A percentile compares a stretch with the other conserved stretches of the same genome.
Evolutionary conservation across 352 stramenopile species (phyloP).

Genomic region (Blastocystis sp.): DNA sequence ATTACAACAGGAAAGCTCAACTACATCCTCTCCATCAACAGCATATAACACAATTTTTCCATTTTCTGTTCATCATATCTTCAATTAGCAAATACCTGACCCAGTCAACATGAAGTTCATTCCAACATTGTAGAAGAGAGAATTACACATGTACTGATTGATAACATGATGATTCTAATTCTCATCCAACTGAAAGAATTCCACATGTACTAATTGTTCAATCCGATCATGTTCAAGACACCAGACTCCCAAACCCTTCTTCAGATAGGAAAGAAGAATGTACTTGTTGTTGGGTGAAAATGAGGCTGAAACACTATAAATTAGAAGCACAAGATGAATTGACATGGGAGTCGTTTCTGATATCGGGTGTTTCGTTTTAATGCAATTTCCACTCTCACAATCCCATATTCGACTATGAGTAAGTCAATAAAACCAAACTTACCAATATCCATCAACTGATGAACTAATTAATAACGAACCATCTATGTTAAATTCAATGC

Average conservation of each 20-base stretch:
- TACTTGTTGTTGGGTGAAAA: constrained; percentile 36
- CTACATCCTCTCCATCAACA: not conserved
- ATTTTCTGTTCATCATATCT: not conserved
- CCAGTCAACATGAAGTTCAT: not conserved
- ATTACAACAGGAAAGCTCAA: not conserved
- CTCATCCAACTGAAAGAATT: not conserved
- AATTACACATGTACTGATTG: not conserved
- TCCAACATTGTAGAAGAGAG: not conserved
- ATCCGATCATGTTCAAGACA: constrained; percentile 20
- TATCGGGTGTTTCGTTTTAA: not conserved
- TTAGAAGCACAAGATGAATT: not conserved
- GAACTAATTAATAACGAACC: constrained; percentile 11
- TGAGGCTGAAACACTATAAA: not conserved
- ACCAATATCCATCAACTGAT: constrained; percentile 46
- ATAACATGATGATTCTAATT: not conserved
- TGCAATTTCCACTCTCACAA: constrained; percentile 47
- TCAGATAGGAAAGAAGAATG: constrained; percentile 26
- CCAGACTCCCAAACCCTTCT: not conserved
- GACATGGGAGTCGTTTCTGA: constrained; percentile 23
- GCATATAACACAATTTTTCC: not conserved
- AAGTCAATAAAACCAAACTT: not conserved
- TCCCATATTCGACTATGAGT: constrained; percentile 58
- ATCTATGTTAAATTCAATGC: not conserved
- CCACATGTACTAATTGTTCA: not conserved
- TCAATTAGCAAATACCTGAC: not conserved